Evolutionary conservation across 495 filamentous ascomycete species (phyloP).

Genomic region (Neurospora sublineolata): DNA sequence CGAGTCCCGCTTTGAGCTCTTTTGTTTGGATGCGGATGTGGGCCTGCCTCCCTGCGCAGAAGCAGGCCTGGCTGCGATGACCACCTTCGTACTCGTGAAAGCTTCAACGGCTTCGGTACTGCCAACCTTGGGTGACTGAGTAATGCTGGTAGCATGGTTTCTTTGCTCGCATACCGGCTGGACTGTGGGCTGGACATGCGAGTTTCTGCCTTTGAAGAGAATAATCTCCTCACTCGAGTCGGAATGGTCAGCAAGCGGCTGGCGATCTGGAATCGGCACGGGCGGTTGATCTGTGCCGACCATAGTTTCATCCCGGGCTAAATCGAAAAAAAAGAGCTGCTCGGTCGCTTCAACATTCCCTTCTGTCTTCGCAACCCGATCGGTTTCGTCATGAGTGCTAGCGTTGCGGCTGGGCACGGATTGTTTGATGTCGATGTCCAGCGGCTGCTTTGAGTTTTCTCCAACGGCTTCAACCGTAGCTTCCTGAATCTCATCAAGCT

Average conservation of each 20-base stretch:
- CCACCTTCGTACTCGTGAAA: background rate
- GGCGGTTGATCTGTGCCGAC: background rate
- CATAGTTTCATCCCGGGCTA: conserved; percentile 11
- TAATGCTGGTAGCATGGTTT: background rate
- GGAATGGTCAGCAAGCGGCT: conserved; percentile 30
- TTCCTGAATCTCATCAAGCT: background rate
- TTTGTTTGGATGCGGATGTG: background rate
- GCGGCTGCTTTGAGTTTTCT: background rate
- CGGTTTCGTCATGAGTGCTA: background rate
- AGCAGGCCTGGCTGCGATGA: background rate
- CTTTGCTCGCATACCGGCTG: background rate
- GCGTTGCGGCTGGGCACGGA: background rate
- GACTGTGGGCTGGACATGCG: conserved; percentile 3
- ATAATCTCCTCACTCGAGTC: conserved; percentile 58
- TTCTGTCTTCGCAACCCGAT: background rate
- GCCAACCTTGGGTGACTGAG: background rate
- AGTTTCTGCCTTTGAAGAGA: conserved; percentile 46
- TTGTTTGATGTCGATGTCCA: background rate
- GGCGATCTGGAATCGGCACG: conserved; percentile 3
- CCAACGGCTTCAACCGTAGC: background rate
- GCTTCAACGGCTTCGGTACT: background rate
- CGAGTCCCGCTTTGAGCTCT: background rate
- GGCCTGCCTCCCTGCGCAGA: background rate
- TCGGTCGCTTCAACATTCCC: background rate
- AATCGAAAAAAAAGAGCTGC: conserved; percentile 17